Evolutionary conservation across 1,139 yeast species (phyloP).

Genomic region (Arxiozyma telluris): DNA sequence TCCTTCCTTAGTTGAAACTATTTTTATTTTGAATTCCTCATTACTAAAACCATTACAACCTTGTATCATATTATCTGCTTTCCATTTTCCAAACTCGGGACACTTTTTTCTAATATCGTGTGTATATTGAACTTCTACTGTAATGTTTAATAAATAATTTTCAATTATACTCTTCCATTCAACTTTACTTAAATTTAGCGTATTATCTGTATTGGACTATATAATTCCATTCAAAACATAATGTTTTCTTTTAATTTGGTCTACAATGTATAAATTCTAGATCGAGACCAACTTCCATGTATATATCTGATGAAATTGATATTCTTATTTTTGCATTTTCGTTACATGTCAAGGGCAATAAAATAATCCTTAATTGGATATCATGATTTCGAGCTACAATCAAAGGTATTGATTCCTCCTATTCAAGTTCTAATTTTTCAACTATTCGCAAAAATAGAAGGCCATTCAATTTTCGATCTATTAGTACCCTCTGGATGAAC

Average conservation of each 20-base stretch:
- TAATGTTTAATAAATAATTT: slow-evolving; percentile 52
- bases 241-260: slow-evolving; percentile 42
- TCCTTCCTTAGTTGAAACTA: slow-evolving; percentile 42
- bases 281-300: slow-evolving; percentile 49
- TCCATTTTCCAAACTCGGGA: slow-evolving; percentile 36
- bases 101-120: slow-evolving; percentile 45
- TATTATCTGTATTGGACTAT: slow-evolving; percentile 11
- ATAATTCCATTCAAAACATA: slow-evolving; percentile 37
- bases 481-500: slow-evolving; percentile 48
- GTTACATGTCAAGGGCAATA: too few relatives aligned
- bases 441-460: slow-evolving; percentile 32
- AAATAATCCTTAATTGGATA: too few relatives aligned
- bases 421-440: too few relatives aligned
- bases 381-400: too few relatives aligned
- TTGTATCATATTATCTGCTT: slow-evolving; percentile 11
- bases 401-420: too few relatives aligned
- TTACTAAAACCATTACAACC: neutral
- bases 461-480: slow-evolving; percentile 60
- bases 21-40: slow-evolving; percentile 11
- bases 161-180: slow-evolving; percentile 66
- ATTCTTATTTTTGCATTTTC: too few relatives aligned
- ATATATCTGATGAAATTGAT: slow-evolving; percentile 46
- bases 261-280: slow-evolving; percentile 42
- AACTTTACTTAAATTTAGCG: slow-evolving; percentile 13
- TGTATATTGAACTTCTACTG: slow-evolving; percentile 61